Conservation (phyloP, 345 rosid genomes). For the Nephelium lappaceum region DNA sequence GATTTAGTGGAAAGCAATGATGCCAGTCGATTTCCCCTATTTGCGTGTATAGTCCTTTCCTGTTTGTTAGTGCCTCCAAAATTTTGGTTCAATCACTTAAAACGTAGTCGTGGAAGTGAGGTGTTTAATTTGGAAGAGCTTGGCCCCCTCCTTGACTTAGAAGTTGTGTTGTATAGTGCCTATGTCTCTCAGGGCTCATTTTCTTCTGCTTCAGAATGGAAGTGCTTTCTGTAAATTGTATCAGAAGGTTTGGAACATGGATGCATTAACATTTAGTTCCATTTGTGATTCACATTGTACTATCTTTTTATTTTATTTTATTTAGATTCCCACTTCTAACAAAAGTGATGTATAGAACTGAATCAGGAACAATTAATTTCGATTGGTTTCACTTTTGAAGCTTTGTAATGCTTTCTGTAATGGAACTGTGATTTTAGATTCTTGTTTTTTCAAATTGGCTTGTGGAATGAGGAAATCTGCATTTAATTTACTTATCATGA, state of each 20-base stretch:
- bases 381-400: neutral
- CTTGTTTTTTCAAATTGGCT: conserved; percentile 46
- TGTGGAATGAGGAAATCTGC: conserved; percentile 98
- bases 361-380: neutral
- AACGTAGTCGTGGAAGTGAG: conserved; percentile 59
- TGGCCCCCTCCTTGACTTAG: conserved; percentile 47
- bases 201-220: neutral
- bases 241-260: neutral
- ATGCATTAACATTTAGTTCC: neutral
- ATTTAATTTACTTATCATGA: conserved; percentile 75
- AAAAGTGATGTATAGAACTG: conserved; percentile 1
- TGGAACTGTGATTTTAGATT: neutral
- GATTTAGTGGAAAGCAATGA: too few species aligned
- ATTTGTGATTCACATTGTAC: neutral
- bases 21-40: neutral
- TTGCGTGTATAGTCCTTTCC: conserved; percentile 27
- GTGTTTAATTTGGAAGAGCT: conserved; percentile 32
- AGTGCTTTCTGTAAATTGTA: neutral
- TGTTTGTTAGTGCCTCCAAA: neutral
- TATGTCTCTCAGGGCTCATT: neutral
- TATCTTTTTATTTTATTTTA: neutral
- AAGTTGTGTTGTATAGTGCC: conserved; percentile 8
- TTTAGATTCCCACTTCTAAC: neutral
- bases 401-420: neutral
- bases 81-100: conserved; percentile 2